phyloP scores from a whole-genome alignment of 192 early-diverging fungal genomes.

The Gonapodya prolifera region DNA sequence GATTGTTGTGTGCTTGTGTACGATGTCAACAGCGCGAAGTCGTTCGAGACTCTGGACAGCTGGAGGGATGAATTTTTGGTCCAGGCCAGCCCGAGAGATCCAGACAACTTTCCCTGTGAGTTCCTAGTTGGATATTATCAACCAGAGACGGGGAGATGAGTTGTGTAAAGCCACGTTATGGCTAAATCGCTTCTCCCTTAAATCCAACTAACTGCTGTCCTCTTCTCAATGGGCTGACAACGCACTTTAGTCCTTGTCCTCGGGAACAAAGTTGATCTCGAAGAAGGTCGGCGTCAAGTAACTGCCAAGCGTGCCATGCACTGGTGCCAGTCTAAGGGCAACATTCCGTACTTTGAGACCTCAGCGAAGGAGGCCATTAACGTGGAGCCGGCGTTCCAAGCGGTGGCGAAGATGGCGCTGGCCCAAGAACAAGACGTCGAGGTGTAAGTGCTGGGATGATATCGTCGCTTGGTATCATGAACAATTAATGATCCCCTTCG shows the following conservation, averaged over 20 bases:
- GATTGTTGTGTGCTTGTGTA: constrained; percentile 98
- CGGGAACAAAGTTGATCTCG: constrained; percentile 99
- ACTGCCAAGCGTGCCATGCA: constrained; percentile 87
- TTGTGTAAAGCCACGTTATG: too few relatives aligned
- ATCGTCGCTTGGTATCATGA: too few relatives aligned
- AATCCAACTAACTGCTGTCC: too few relatives aligned
- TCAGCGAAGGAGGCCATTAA: constrained; percentile 97
- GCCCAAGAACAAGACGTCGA: constrained; percentile 85
- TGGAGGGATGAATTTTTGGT: constrained; percentile 99
- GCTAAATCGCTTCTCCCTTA: too few relatives aligned
- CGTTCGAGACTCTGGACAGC: constrained; percentile 89
- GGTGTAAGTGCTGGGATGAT: constrained; percentile 33
- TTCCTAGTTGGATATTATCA: too few relatives aligned
- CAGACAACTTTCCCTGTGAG: constrained; percentile 86
- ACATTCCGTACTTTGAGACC: constrained; percentile 97
- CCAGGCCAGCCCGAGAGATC: constrained; percentile 84
- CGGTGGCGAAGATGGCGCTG: constrained; percentile 88
- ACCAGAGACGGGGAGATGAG: too few relatives aligned
- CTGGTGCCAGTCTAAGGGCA: constrained; percentile 93
- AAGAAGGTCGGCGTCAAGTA: constrained; percentile 86
- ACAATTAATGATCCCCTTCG: too few relatives aligned
- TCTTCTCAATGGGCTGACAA: too few relatives aligned
- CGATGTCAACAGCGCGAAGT: constrained; percentile 89
- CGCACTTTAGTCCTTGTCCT: constrained; percentile 70
- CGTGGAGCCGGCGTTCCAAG: constrained; percentile 94